Evolutionary conservation across 1,284 basidiomycete species (phyloP), one percentile per base, ranked within the genome.

Genomic region (Cutaneotrichosporon cutaneum): DNA sequence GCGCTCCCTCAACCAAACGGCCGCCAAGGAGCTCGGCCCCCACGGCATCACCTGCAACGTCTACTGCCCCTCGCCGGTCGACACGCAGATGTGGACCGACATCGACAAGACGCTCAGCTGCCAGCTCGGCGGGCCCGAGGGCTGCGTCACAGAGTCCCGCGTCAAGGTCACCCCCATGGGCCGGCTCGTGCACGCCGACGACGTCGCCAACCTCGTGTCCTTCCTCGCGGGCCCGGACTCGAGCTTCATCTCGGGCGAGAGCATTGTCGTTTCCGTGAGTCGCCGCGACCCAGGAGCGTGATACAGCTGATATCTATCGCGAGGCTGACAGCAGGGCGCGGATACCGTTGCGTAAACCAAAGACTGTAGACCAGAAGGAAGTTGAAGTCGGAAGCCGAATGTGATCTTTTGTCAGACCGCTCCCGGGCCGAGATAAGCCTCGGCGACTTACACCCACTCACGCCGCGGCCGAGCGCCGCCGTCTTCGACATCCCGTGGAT

Each of bases 21-120:
- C 61, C 77, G 83, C 82, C 0, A 36, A 70, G 18, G 83, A 85
- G 60, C 66, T 83, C 21, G 81, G 77, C 3, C 67, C 70, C 42
- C 58, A 83, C 59, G 73, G 76, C 2, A 83, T 85, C 56, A 85
- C 82, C 0, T 83, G 83, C 4, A 85, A 84, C 58, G 80, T 82
- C 3, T 85, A 85, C 61, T 82, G 83, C 4, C 83, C 84, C 1
- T 82, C 82, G 27, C 69, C 73, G 16, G 69, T 81, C 24, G 71
- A 75, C 54, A 76, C 74, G 5, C 81, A 78, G 13, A 77, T 82
- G 76, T 70, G 80, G 71, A 60, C 62, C 54, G 27, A 45, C 21
- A 65, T 67, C 39, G 68, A 70, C 60, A 24, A 52, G 24, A 47
- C 53, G 21, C 57, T 70, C n/a, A 48, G 60, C 11, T 18, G n/a